Percentiles rank a stretch among this genome's conserved stretches.
phyloP scores from a whole-genome alignment of 192 early-diverging fungal genomes.

The Coemansia asiatica region DNA sequence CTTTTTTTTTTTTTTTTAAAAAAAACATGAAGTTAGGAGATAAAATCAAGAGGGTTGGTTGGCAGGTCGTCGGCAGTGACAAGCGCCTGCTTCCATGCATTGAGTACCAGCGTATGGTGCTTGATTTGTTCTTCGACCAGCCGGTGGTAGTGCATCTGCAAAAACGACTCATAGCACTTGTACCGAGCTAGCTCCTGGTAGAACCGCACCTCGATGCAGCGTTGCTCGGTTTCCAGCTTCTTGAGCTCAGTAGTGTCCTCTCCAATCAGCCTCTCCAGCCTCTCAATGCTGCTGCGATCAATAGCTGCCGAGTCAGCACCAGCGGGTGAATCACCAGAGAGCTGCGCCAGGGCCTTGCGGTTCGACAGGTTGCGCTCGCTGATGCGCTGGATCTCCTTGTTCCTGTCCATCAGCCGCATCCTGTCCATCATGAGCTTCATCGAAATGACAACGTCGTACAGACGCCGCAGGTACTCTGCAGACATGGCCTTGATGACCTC shows the following conservation, averaged over 20 bases:
- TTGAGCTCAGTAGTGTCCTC: conserved; percentile 46
- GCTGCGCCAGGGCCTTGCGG: conserved; percentile 31
- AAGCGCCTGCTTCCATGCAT: conserved; percentile 55
- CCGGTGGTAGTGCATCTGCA: conserved; percentile 48
- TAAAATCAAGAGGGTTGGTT: conserved; percentile 47
- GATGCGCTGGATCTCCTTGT: conserved; percentile 39
- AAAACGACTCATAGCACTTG: conserved; percentile 52
- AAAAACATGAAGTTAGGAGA: conserved; percentile 17
- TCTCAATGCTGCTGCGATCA: conserved; percentile 40
- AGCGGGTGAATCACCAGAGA: conserved; percentile 21
- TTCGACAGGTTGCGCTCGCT: conserved; percentile 39
- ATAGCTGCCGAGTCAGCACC: not conserved
- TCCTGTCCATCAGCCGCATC: conserved; percentile 42
- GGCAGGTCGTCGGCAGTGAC: conserved; percentile 49
- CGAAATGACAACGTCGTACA: conserved; percentile 52
- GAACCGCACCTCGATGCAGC: conserved; percentile 48
- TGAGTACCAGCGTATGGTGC: conserved; percentile 53
- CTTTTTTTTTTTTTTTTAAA: conserved; percentile 5
- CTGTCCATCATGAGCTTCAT: conserved; percentile 58
- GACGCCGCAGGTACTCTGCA: conserved; percentile 51
- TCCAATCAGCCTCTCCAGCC: conserved; percentile 38
- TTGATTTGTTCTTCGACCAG: conserved; percentile 53
- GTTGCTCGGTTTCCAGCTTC: conserved; percentile 47
- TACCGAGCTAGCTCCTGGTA: conserved; percentile 54
- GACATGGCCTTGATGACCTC: conserved; percentile 54